Percentiles rank a stretch among this genome's conserved stretches.
phyloP scores from a whole-genome alignment of 2,329 filamentous ascomycete genomes.

The Pseudogymnoascus sp. region DNA sequence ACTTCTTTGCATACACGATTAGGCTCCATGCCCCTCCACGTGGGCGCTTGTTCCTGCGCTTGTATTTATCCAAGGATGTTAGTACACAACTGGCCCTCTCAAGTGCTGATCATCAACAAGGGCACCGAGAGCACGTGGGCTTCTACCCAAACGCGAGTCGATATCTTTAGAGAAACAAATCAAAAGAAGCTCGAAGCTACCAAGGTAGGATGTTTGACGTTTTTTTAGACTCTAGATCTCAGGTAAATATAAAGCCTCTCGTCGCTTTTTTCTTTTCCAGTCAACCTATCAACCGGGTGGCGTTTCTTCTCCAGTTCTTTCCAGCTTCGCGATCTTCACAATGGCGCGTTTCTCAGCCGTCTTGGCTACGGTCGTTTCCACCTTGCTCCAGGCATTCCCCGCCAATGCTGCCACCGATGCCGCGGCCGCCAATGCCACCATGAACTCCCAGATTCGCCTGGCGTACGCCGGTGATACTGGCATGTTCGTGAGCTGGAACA shows the following conservation, averaged over 20 bases:
- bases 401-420: slow-evolving; percentile 1
- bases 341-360: neutral
- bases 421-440: neutral
- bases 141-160: neutral
- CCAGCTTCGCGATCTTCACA: neutral
- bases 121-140: neutral
- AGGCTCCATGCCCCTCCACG: neutral
- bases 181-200: neutral
- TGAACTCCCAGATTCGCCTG: slow-evolving; percentile 12
- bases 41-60: neutral
- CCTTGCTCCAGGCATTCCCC: neutral
- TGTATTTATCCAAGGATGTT: neutral
- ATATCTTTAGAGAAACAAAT: neutral
- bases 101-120: neutral
- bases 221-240: neutral
- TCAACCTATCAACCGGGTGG: neutral
- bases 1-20: neutral
- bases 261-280: neutral
- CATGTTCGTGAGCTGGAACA: slow-evolving; percentile 31
- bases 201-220: neutral
- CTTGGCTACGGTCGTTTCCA: neutral
- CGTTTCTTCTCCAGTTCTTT: neutral
- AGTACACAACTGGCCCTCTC: neutral
- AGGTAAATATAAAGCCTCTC: neutral
- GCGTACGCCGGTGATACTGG: slow-evolving; percentile 19